These are phyloP conservation scores for Aegilops speltoides DNA, from an alignment of 176 grass and related monocot species.

Conservation along the genomic window DNA sequence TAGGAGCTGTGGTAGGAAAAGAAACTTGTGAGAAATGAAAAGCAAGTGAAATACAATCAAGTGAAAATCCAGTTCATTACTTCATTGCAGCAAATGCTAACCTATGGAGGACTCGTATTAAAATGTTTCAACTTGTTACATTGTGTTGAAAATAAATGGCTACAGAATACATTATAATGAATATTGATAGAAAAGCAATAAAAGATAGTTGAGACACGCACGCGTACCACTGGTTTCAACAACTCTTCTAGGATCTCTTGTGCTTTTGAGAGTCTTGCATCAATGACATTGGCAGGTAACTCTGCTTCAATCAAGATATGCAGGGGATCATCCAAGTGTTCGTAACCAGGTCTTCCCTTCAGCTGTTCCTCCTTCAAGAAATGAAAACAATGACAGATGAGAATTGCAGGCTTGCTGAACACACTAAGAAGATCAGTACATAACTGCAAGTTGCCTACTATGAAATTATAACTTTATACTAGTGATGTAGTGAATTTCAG, in stretches of 20 bases:
- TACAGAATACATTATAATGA: not conserved
- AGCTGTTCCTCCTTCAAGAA: conserved; percentile 87
- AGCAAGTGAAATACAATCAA: not conserved
- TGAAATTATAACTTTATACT: not conserved
- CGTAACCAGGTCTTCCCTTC: conserved; percentile 83
- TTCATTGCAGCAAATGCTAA: not conserved
- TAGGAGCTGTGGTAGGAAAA: not conserved
- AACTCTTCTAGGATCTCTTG: conserved; percentile 95
- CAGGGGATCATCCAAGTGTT: conserved; percentile 92
- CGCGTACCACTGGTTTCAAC: conserved; percentile 85
- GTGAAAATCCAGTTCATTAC: not conserved
- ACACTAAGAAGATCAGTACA: not conserved
- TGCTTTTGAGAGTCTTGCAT: conserved; percentile 80
- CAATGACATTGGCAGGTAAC: conserved; percentile 83
- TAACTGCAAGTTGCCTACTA: not conserved
- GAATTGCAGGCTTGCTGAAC: not conserved
- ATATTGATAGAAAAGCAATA: not conserved
- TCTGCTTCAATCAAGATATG: conserved; percentile 98
- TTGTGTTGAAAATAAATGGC: not conserved
- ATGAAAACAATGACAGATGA: conserved; percentile 33
- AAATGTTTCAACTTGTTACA: conserved; percentile 1
- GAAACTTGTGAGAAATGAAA: not conserved
- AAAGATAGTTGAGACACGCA: not conserved
- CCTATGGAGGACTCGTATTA: not conserved
- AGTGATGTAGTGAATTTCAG: not conserved